Evolutionary conservation across 2,329 filamentous ascomycete genomes (phyloP).

Genomic region (Cercospora sp.): DNA sequence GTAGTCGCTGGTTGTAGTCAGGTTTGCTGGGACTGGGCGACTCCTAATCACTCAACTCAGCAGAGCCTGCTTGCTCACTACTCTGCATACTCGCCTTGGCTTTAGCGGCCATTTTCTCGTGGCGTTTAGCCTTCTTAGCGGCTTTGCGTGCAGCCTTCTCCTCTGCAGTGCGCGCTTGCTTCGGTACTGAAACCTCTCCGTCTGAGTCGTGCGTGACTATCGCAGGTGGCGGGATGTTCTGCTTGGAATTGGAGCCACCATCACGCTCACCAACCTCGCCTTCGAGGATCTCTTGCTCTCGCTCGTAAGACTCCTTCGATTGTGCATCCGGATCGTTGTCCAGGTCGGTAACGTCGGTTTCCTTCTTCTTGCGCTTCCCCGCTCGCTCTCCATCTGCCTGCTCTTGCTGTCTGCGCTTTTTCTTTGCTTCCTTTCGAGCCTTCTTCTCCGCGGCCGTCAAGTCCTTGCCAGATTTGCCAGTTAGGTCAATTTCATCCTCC

Average conservation of each 20-base stretch:
- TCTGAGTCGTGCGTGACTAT: constrained; percentile 31
- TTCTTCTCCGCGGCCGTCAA: constrained; percentile 18
- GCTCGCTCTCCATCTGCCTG: constrained; percentile 23
- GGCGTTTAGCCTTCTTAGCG: constrained; percentile 57
- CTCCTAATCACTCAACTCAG: constrained; percentile 3
- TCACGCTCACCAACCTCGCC: constrained; percentile 45
- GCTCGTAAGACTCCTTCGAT: constrained; percentile 48
- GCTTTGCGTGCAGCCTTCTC: constrained; percentile 58
- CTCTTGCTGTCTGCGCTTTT: constrained; percentile 20
- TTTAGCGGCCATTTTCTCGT: constrained; percentile 43
- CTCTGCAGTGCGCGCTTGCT: constrained; percentile 30
- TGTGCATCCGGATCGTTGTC: constrained; percentile 39
- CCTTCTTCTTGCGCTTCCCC: constrained; percentile 22
- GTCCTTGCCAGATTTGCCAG: constrained; percentile 16
- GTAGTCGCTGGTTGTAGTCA: not conserved
- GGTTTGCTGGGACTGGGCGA: not conserved
- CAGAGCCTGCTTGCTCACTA: not conserved
- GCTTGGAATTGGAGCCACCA: constrained; percentile 33
- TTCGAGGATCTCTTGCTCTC: constrained; percentile 43
- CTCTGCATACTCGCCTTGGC: not conserved
- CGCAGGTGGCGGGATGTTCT: constrained; percentile 37
- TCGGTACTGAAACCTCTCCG: constrained; percentile 24
- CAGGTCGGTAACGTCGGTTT: constrained; percentile 22
- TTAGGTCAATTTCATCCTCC: constrained; percentile 13
- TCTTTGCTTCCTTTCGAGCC: constrained; percentile 22